Evolutionary conservation across 2,329 filamentous ascomycete species (phyloP), one percentile per base, ranked within the genome.

Genomic region (Clonostachys chloroleuca): DNA sequence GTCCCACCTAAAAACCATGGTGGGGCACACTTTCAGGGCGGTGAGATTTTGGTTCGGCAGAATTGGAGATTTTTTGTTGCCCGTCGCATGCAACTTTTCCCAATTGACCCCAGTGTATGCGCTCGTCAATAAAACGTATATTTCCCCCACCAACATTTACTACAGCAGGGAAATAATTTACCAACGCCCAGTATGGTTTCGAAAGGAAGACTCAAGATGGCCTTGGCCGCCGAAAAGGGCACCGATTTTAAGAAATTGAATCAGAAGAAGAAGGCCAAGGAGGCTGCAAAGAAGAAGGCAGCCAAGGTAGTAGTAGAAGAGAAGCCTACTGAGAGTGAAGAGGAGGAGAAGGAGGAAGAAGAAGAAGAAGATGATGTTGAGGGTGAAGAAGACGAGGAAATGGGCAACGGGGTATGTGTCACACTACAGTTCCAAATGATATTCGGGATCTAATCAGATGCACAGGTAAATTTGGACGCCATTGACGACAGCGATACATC

Each of bases 401-500:
- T 54, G n/a, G 56, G 40, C n/a, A 49, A 45, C n/a, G 39, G 33
- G 24, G 46, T 48, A 48, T n/a, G 43, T 45, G 5, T 37, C 34
- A 24, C 17, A 17, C 12, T 8, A 13, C 34, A 14, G 9, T 34
- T 33, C 12, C n/a, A 6, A 40, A 18, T 43, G 34, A 44, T 17
- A 44, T 33, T 30, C 35, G 12, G 39, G 7, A 33, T 30, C 24
- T 30, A 30, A 30, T 10, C 24, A 30, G 24, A 10, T 8, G 24
- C 35, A 12, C 55, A 78, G 72, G 61, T 79, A 55, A 75, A 84
- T 55, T 67, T 78, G 49, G 72, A 74, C 12, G 78, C 69, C 43
- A 67, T 85, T 54, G 75, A 85, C 60, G 80, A 84, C 54, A 81
- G 78, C 62, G 80, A 84, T 51, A 70, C 68, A 51, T 78, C 75